phyloP scores from a whole-genome alignment of 2,329 filamentous ascomycete genomes.

The Onygena corvina region DNA sequence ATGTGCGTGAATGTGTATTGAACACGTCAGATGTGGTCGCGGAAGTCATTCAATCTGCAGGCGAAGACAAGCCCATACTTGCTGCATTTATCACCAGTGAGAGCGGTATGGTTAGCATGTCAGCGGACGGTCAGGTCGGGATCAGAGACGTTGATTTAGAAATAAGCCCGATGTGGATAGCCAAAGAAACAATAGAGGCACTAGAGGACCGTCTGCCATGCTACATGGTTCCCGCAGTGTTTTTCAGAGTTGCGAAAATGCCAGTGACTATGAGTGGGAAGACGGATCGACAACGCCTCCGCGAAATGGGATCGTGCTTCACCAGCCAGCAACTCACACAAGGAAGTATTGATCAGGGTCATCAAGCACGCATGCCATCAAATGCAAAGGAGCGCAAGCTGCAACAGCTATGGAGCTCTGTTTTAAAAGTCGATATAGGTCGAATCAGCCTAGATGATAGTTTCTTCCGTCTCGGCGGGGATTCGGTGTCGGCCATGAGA shows the following conservation, averaged over 20 bases:
- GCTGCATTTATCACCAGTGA: slow-evolving; percentile 36
- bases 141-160: not conserved
- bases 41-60: slow-evolving; percentile 40
- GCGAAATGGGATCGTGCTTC: slow-evolving; percentile 17
- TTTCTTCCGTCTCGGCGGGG: slow-evolving; percentile 12
- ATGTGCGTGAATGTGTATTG: slow-evolving; percentile 26
- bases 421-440: slow-evolving; percentile 7
- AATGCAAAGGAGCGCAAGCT: slow-evolving; percentile 6
- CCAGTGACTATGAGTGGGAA: not conserved
- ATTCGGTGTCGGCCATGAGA: slow-evolving; percentile 13
- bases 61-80: slow-evolving; percentile 34
- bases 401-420: slow-evolving; percentile 10
- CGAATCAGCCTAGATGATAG: slow-evolving; percentile 9
- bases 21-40: slow-evolving; percentile 35
- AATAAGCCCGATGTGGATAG: not conserved
- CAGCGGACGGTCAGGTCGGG: not conserved
- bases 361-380: slow-evolving; percentile 1
- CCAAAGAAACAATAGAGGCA: not conserved
- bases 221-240: slow-evolving; percentile 10
- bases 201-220: not conserved
- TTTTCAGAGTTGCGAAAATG: not conserved
- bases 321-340: slow-evolving; percentile 7
- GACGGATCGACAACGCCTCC: slow-evolving; percentile 22
- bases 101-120: not conserved
- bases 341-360: not conserved